A percentile compares a stretch with the other conserved stretches of the same genome.
These are phyloP conservation scores for Pseudogymnoascus verrucosus DNA, from an alignment of 2,329 filamentous ascomycete genomes.

Conservation along the genomic window DNA sequence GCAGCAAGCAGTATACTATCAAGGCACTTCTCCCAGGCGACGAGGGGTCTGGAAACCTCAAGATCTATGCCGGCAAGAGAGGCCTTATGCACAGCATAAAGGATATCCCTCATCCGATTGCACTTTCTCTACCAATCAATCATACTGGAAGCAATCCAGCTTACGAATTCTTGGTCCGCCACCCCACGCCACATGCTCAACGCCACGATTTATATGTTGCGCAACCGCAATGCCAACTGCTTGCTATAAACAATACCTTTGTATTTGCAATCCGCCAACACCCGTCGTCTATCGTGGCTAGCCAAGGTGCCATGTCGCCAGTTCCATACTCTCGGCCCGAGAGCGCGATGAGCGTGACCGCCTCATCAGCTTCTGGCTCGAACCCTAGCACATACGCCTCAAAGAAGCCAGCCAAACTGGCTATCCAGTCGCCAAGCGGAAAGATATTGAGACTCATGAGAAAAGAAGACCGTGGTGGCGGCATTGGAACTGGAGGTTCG, in stretches of 20 bases:
- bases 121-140: conserved; percentile 79
- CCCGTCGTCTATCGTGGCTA: conserved; percentile 51
- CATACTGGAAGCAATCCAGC: conserved; percentile 89
- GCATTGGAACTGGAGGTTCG: conserved; percentile 30
- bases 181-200: conserved; percentile 96
- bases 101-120: conserved; percentile 87
- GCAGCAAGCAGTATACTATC: conserved; percentile 83
- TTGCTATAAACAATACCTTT: conserved; percentile 94
- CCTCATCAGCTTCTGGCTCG: conserved; percentile 48
- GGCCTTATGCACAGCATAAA: conserved; percentile 97
- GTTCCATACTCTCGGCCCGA: conserved; percentile 53
- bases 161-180: conserved; percentile 86
- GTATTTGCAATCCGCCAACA: conserved; percentile 95
- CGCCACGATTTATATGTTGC: conserved; percentile 94
- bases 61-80: conserved; percentile 87
- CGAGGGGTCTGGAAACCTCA: conserved; percentile 79
- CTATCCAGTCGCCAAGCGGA: conserved; percentile 86
- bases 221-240: conserved; percentile 81
- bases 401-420: conserved; percentile 88
- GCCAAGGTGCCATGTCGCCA: conserved; percentile 34
- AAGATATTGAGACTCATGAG: conserved; percentile 86
- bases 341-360: conserved; percentile 58
- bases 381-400: conserved; percentile 49
- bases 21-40: conserved; percentile 89
- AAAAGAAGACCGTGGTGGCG: conserved; percentile 57